Evolutionary conservation across 1,284 basidiomycete genomes (phyloP).

Genomic region (Pholiota adiposa): DNA sequence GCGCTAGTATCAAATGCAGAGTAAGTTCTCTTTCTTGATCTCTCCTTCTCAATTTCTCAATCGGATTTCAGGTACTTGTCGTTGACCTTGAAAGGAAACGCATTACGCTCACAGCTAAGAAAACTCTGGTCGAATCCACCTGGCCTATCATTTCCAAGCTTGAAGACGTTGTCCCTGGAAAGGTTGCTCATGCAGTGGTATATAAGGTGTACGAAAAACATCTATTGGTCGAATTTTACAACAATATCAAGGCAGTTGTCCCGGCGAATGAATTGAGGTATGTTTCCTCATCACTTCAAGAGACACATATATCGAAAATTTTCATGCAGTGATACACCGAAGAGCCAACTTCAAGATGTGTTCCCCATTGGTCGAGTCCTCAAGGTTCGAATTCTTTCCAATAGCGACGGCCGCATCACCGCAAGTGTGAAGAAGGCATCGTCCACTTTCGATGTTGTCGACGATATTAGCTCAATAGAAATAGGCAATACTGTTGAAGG

Average conservation of each 20-base stretch:
- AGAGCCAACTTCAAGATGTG: conserved; percentile 67
- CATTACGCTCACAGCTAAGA: conserved; percentile 91
- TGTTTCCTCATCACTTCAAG: conserved; percentile 20
- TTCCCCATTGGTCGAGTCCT: conserved; percentile 86
- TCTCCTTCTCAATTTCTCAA: conserved; percentile 13
- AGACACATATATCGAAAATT: conserved; percentile 2
- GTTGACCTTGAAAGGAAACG: conserved; percentile 85
- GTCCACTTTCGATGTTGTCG: conserved; percentile 49
- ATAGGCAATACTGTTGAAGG: conserved; percentile 80
- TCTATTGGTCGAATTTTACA: conserved; percentile 89
- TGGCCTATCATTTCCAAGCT: conserved; percentile 72
- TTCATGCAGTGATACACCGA: conserved; percentile 58
- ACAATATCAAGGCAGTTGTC: conserved; percentile 85
- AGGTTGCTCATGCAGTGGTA: conserved; percentile 84
- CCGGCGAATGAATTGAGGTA: conserved; percentile 84
- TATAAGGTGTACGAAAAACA: conserved; percentile 81
- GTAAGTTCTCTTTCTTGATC: conserved; percentile 47
- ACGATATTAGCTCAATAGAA: conserved; percentile 74
- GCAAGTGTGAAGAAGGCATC: conserved; percentile 90
- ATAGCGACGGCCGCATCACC: conserved; percentile 72
- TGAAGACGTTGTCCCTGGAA: conserved; percentile 74
- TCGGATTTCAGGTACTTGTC: conserved; percentile 69
- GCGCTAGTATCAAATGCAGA: conserved; percentile 84
- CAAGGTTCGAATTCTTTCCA: conserved; percentile 83
- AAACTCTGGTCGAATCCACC: conserved; percentile 84